Conservation (phyloP, 306 rosid species). For the Cyamopsis tetragonoloba region DNA sequence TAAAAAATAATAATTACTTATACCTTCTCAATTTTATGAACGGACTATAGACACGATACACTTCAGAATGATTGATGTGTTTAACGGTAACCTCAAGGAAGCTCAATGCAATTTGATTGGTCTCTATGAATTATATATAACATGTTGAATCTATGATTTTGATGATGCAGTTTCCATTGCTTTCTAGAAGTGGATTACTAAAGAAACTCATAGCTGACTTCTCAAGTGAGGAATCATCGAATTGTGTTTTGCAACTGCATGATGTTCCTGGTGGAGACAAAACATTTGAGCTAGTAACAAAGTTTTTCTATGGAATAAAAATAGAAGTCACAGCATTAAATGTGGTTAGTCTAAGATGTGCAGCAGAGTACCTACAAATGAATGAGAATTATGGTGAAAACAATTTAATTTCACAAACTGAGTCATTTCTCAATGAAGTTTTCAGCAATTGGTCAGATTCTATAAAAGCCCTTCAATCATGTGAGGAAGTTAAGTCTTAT, state of each 20-base stretch:
- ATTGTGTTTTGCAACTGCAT: constrained; percentile 47
- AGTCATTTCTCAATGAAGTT: constrained; percentile 57
- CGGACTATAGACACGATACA: too few species aligned
- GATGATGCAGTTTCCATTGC: constrained; percentile 74
- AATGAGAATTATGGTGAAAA: constrained; percentile 66
- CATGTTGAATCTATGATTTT: not conserved
- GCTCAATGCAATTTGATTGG: too few species aligned
- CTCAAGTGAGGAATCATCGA: constrained; percentile 46
- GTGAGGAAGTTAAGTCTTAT: constrained; percentile 56
- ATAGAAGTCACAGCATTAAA: constrained; percentile 61
- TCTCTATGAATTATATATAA: too few species aligned
- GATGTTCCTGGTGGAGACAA: constrained; percentile 85
- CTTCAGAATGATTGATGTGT: too few species aligned
- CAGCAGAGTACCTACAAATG: constrained; percentile 78
- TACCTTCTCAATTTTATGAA: too few species aligned
- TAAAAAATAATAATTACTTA: too few species aligned
- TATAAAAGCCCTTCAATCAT: constrained; percentile 61
- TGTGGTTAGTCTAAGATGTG: constrained; percentile 72
- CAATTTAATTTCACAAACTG: constrained; percentile 52
- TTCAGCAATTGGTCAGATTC: constrained; percentile 65
- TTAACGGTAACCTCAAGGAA: too few species aligned
- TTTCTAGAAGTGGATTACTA: constrained; percentile 77
- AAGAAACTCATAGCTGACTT: constrained; percentile 58
- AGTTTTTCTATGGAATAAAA: constrained; percentile 65
- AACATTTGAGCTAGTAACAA: constrained; percentile 62